Percentiles rank a stretch among this genome's conserved stretches.
These are phyloP conservation scores for Claviceps lovelessii DNA, from an alignment of 2,329 filamentous ascomycete genomes.

Conservation along the genomic window DNA sequence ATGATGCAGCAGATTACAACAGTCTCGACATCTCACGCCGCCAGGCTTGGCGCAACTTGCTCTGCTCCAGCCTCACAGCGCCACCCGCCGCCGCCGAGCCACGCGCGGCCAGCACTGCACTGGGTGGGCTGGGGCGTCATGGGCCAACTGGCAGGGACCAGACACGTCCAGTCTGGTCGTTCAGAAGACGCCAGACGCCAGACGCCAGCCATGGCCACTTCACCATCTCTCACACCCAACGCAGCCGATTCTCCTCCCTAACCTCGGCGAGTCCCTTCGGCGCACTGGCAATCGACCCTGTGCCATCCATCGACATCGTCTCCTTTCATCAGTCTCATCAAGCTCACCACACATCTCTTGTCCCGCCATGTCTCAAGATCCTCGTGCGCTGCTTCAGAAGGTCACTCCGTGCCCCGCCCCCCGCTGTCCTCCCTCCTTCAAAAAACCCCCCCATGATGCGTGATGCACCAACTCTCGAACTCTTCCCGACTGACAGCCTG, in stretches of 20 bases:
- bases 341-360: background rate
- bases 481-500: slow-evolving; percentile 1
- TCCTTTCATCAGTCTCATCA: slow-evolving; percentile 1
- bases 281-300: background rate
- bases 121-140: background rate
- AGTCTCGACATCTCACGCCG: background rate
- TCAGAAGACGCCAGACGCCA: background rate
- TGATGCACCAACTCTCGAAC: slow-evolving; percentile 1
- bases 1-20: background rate
- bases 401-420: slow-evolving; percentile 25
- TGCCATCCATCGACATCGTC: background rate
- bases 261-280: background rate
- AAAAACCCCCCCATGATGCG: background rate
- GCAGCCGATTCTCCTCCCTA: background rate
- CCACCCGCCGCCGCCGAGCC: background rate
- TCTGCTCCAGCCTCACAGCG: background rate
- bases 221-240: background rate
- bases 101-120: background rate
- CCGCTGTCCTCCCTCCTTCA: background rate
- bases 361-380: slow-evolving; percentile 55
- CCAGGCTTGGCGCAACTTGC: too few species aligned
- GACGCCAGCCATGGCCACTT: background rate
- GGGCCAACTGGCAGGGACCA: background rate
- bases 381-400: slow-evolving; percentile 65
- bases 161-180: too few species aligned